Percentiles rank a stretch among this genome's conserved stretches.
Evolutionary conservation across 768 basidiomycete genomes (phyloP).

Genomic region (Amanita molliuscula): DNA sequence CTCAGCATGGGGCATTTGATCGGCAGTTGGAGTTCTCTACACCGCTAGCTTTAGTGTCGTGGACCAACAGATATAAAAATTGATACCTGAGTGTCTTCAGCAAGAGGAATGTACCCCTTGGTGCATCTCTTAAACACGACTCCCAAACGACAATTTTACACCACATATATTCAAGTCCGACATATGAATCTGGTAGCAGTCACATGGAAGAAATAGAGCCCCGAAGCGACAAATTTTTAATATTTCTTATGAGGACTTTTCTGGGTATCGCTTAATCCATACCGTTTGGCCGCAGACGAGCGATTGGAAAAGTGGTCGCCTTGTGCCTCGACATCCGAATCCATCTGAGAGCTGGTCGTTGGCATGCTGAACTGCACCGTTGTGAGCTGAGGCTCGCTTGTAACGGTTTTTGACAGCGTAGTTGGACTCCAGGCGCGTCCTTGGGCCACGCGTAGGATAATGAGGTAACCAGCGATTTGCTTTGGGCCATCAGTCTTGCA

Average conservation of each 20-base stretch:
- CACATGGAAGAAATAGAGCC: not conserved
- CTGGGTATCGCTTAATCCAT: not conserved
- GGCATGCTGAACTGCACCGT: not conserved
- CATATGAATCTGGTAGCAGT: not conserved
- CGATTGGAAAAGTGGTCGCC: not conserved
- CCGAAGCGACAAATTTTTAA: not conserved
- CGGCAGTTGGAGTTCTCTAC: too few relatives aligned
- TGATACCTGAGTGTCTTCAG: too few relatives aligned
- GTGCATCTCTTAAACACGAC: not conserved
- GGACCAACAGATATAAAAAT: too few relatives aligned
- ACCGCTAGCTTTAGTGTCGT: too few relatives aligned
- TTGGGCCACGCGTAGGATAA: constrained; percentile 34
- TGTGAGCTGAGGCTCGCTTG: not conserved
- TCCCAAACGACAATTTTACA: not conserved
- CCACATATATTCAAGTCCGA: not conserved
- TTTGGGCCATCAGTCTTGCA: constrained; percentile 14
- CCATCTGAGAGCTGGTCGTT: not conserved
- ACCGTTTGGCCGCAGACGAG: not conserved
- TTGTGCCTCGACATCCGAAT: not conserved
- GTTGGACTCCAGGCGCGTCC: constrained; percentile 30
- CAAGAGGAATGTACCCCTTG: not conserved
- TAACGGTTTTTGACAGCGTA: not conserved
- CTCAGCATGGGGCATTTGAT: too few relatives aligned
- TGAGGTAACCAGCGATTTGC: constrained; percentile 37
- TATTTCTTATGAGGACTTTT: not conserved